Conservation (phyloP, 345 rosid species). For the Lepidium didymum region DNA sequence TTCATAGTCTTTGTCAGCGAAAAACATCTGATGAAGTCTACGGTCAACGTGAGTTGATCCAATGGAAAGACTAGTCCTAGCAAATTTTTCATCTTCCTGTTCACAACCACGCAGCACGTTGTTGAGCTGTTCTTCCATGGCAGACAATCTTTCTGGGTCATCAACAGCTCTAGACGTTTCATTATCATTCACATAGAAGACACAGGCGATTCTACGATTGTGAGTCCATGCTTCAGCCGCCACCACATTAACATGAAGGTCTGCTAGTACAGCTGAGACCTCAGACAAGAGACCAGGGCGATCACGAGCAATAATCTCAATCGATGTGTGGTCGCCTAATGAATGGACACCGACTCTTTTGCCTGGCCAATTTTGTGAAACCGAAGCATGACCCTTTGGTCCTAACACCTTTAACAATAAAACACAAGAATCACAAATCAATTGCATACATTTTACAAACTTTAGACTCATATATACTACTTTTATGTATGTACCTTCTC, state of each 20-base stretch:
- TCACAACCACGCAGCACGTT: conserved; percentile 66
- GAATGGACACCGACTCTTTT: conserved; percentile 77
- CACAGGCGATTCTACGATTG: conserved; percentile 73
- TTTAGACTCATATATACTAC: no score
- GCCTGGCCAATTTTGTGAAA: conserved; percentile 52
- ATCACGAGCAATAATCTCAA: conserved; percentile 81
- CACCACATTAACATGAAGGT: conserved; percentile 67
- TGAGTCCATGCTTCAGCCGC: conserved; percentile 97
- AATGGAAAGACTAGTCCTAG: conserved; percentile 66
- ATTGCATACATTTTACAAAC: neutral
- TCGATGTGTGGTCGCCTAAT: conserved; percentile 73
- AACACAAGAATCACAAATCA: neutral
- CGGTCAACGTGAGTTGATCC: conserved; percentile 87
- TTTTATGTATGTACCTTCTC: conserved; percentile 46
- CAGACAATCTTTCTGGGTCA: conserved; percentile 51
- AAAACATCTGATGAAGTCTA: conserved; percentile 89
- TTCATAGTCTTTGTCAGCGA: conserved; percentile 92
- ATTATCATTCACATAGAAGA: conserved; percentile 70
- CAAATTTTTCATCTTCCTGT: conserved; percentile 47
- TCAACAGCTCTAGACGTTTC: conserved; percentile 48
- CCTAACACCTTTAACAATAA: conserved; percentile 57
- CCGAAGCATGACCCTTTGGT: conserved; percentile 53
- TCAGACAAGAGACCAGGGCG: conserved; percentile 91
- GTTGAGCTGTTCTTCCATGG: conserved; percentile 77
- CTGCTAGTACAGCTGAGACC: conserved; percentile 70